Percentiles rank a stretch among this genome's conserved stretches.
Conservation (phyloP, 139 green algal species). For the Micractinium sp. region DNA sequence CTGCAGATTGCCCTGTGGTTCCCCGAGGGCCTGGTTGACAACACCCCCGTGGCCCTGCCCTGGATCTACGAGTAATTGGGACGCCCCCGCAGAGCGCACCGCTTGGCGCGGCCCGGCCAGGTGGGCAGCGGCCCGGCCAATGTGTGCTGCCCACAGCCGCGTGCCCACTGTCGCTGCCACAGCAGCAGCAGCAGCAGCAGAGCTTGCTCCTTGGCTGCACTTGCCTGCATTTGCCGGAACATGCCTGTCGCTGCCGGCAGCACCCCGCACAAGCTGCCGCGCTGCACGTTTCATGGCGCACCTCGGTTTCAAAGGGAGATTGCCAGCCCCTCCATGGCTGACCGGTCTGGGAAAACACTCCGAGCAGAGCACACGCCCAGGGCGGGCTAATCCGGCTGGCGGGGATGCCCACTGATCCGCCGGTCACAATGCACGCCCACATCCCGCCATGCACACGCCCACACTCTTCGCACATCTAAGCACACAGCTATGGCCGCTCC, state of each 20-base stretch:
- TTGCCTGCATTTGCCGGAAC: background rate
- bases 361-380: constrained; percentile 3
- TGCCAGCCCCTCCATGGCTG: background rate
- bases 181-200: background rate
- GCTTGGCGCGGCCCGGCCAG: background rate
- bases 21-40: constrained; percentile 72
- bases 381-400: background rate
- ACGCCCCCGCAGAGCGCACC: no score
- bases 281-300: background rate
- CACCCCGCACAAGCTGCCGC: no score
- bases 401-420: background rate
- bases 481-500: background rate
- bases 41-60: constrained; percentile 40
- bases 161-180: background rate
- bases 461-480: background rate
- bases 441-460: background rate
- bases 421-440: background rate
- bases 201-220: no score
- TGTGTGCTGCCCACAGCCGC: background rate
- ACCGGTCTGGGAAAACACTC: background rate
- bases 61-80: constrained; percentile 63
- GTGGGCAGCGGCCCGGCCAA: background rate
- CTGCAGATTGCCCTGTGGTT: constrained; percentile 87
- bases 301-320: constrained; percentile 1
- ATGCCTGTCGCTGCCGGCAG: background rate